Evolutionary conservation across 257 asterid species (phyloP).

Genomic region (Jasminum sambac): DNA sequence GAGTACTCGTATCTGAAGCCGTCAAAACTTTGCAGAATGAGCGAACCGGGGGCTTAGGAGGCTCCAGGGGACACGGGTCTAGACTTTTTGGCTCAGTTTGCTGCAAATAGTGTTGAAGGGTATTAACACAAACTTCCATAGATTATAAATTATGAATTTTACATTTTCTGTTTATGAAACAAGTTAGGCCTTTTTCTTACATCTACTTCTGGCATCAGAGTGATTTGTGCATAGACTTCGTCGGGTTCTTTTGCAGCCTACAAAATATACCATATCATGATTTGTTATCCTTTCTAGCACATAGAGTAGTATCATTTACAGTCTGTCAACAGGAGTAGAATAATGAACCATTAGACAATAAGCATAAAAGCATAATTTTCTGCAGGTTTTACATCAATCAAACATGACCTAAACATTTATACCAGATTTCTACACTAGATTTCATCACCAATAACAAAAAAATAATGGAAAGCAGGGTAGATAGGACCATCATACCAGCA

Average conservation of each 20-base stretch:
- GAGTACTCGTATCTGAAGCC: conserved; percentile 61
- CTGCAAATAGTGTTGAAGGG: conserved; percentile 25
- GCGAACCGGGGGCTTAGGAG: conserved; percentile 33
- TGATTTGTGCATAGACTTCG: conserved; percentile 54
- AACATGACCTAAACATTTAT: background rate
- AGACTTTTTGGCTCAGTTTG: conserved; percentile 40
- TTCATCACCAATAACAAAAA: conserved; percentile 2
- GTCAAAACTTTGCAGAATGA: conserved; percentile 54
- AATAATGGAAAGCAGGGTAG: background rate
- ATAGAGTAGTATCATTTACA: background rate
- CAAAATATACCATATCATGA: background rate
- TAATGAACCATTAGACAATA: background rate
- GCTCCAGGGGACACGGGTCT: conserved; percentile 23
- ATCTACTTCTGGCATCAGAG: conserved; percentile 46
- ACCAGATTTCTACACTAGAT: background rate
- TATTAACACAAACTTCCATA: background rate
- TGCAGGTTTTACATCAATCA: background rate
- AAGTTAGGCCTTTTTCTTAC: conserved; percentile 27
- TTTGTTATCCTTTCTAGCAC: background rate
- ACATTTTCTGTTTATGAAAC: background rate
- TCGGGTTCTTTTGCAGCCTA: conserved; percentile 56
- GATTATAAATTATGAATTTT: background rate
- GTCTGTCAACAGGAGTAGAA: background rate
- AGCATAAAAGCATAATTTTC: background rate
- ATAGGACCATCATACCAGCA: conserved; percentile 42